Percentiles rank a stretch among this genome's conserved stretches.
Evolutionary conservation across 306 rosid genomes (phyloP).

Genomic region (Sicyos baderoa): DNA sequence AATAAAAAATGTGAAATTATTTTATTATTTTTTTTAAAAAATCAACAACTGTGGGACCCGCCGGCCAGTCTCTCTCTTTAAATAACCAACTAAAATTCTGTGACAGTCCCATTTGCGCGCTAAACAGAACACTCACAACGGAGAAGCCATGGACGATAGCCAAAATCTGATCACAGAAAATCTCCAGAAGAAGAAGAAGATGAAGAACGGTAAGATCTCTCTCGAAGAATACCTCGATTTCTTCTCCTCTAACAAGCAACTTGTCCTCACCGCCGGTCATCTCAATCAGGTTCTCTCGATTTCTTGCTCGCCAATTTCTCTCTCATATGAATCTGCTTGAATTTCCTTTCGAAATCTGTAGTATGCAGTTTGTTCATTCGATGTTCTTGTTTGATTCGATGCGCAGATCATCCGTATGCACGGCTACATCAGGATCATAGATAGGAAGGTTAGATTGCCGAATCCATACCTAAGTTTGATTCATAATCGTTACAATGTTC

Average conservation of each 20-base stretch:
- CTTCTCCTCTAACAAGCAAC: constrained; percentile 32
- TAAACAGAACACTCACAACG: background rate
- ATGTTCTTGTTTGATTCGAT: background rate
- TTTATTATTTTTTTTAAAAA: too few relatives aligned
- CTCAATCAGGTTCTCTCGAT: constrained; percentile 48
- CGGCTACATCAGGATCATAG: constrained; percentile 55
- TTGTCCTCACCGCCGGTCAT: constrained; percentile 30
- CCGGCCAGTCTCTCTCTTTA: background rate
- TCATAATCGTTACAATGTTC: background rate
- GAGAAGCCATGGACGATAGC: constrained; percentile 21
- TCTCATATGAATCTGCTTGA: background rate
- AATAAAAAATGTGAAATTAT: too few relatives aligned
- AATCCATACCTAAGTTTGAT: background rate
- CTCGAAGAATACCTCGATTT: constrained; percentile 47
- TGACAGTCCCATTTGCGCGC: constrained; percentile 1
- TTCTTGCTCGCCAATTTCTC: background rate
- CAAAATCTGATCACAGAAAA: constrained; percentile 16
- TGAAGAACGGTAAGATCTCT: constrained; percentile 17
- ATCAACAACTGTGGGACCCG: too few relatives aligned
- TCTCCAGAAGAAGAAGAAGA: constrained; percentile 21
- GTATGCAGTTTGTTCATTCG: background rate
- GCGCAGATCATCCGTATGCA: constrained; percentile 53
- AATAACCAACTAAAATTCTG: background rate
- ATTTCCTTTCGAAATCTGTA: background rate
- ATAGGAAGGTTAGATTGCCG: constrained; percentile 41